Base-by-base conservation (phyloP, 148 eudicot species). In the Camellia lanceoleosa region DNA sequence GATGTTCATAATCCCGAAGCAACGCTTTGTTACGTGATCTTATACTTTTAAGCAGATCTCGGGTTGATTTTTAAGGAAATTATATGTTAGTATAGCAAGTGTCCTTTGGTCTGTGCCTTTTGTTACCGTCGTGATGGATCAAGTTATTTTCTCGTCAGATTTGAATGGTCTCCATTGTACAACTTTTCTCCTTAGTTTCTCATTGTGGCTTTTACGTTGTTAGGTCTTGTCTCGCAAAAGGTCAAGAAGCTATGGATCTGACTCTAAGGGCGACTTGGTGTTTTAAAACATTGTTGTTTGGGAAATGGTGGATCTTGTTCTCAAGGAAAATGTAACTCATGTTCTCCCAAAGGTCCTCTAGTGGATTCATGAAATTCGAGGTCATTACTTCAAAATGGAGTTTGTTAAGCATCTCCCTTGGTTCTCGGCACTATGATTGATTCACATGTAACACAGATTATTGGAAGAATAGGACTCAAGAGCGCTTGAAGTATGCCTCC, bases 291-390 rank as follows among this genome's bases (percentile, higher is more conserved):
- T 98, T 86, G 99, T 98, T 76, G 99, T 96, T 75, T 84, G 99
- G 99, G 79, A 94, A 94, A 89, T 96, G 99, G 99, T 96, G 81
- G 95, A 91, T 85, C 89, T 93, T 68, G 99, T 96, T 68, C 90
- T 96, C 43, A 92, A 94, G 85, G 97, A 94, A 80, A 86, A 90
- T 84, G 97, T 92, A 41, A 87, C 90, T 82, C 95, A 75, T 66
- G 95, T 96, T 67, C 95, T 94, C 75, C 99, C 99, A 70, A 96
- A 96, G 91, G 87, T 96, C 66, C 89, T 96, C 83, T 96, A 98
- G 99, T 96, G 99, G 99, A 96, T 96, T 80, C 99, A 96, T 89
- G 99, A 96, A 85, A 96, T 96, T 98, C 94, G 99, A 65, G 99
- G 99, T 71, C 98, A 96, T 90, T 96, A 96, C 85, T 96, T 96